Evolutionary conservation across 345 rosid species (phyloP), one percentile per base, ranked within the genome.

Genomic region (Microcos paniculata): DNA sequence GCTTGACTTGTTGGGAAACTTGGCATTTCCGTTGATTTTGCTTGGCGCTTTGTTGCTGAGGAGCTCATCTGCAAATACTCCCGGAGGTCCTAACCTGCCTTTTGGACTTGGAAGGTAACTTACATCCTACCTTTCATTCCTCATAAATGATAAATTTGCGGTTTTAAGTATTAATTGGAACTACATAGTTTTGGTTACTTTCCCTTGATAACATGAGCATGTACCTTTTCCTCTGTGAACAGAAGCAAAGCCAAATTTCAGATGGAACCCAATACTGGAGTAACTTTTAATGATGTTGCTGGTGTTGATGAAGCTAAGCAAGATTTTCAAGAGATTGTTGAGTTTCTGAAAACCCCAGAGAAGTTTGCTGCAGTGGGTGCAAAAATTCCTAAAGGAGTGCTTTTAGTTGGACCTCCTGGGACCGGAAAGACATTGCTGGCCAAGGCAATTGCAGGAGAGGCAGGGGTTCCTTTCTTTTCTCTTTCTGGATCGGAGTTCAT

Each of bases 221-320:
- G 5, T 6, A 11, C 45, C 33, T 4, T 3, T 19, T 11, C 62
- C 30, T 59, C 70, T 12, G 48, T 48, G 58, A 78, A 69, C 82
- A 87, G 97, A 81, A 89, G 88, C 88, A 91, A 93, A 80, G 92
- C 98, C 62, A 93, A 87, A 80, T 87, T 93, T 81, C 80, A 89
- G 86, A 90, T 91, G 92, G 93, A 93, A 48, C 91, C 94, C 6
- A 93, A 88, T 73, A 91, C 92, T 0, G 93, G 91, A 72, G 86
- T 88, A 45, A 93, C 98, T 28, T 91, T 93, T 56, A 81, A 89
- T 30, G 97, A 93, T 55, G 91, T 91, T 57, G 98, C 93, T 15
- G 98, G 96, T 76, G 88, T 89, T 23, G 98, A 91, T 72, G 96
- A 93, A 87, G 97, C 91, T n/a, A 91, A 88, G 79, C 89, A 91